Evolutionary conservation across 1,284 basidiomycete genomes (phyloP).

Genomic region (Boletus smithii): DNA sequence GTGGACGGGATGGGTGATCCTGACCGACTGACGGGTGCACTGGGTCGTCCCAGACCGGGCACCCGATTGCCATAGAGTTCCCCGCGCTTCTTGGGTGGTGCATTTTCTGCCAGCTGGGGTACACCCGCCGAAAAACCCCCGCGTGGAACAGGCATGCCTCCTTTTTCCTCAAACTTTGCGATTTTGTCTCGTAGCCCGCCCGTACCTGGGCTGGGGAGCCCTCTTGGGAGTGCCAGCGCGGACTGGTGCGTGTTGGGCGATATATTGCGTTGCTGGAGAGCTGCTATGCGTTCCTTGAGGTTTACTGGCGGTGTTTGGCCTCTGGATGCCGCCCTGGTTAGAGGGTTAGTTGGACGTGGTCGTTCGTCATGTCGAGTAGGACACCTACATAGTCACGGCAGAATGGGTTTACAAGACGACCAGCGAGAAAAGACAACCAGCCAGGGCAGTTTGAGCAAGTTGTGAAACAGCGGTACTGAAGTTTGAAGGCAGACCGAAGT

Average conservation of each 20-base stretch:
- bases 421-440: constrained; percentile 18
- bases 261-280: constrained; percentile 59
- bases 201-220: constrained; percentile 25
- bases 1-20: constrained; percentile 15
- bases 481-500: constrained; percentile 8
- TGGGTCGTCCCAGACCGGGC: constrained; percentile 42
- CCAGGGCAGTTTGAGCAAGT: constrained; percentile 18
- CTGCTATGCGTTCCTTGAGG: constrained; percentile 74
- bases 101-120: constrained; percentile 48
- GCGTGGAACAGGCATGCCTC: constrained; percentile 68
- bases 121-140: constrained; percentile 70
- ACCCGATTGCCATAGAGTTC: constrained; percentile 74
- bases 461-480: constrained; percentile 4
- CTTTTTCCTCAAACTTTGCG: constrained; percentile 73
- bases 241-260: constrained; percentile 35
- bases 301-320: constrained; percentile 49
- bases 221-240: constrained; percentile 29
- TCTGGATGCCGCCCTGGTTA: constrained; percentile 33
- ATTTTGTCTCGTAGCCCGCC: constrained; percentile 65
- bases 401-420: constrained; percentile 17
- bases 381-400: constrained; percentile 24
- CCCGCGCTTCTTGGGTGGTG: constrained; percentile 47
- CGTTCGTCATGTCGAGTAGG: background rate
- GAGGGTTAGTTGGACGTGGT: constrained; percentile 16
- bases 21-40: constrained; percentile 22